Evolutionary conservation across 2,329 filamentous ascomycete species (phyloP), one percentile per base, ranked within the genome.

Genomic region (Drechmeria coniospora): DNA sequence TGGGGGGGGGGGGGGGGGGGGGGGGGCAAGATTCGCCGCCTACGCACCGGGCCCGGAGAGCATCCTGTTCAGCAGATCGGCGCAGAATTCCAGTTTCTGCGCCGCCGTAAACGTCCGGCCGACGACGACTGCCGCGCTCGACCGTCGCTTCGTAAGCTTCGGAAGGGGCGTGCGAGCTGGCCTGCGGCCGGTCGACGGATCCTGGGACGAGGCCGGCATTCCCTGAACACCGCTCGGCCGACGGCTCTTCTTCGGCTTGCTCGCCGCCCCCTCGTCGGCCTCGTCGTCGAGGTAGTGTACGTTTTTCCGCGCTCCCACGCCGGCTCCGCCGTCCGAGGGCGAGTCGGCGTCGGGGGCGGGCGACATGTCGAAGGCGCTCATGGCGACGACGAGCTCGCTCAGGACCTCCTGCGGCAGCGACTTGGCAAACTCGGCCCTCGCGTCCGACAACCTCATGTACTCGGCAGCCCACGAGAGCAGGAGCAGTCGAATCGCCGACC

Each of bases 391-490:
- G 5, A 76, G 57, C 45, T 74, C 70, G 35, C 66, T 71, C 6
- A 75, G 51, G 1, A 76, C 65, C 38, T 73, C 67, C 35, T 74
- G 65, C 0, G 71, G 70, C 3, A 76, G 56, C 0, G 67, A 68
- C 38, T 65, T 65, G 23, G 65, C 70, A 40, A 74, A 74, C 33
- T 69, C 65, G 7, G 62, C 56, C 12, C 67, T 57, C 2, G 59
- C 56, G 14, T 68, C 61, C 4, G 67, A 70, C 1, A 64, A 64
- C 23, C 65, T 54, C 52, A 74, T 70, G 38, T 74, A 74, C 45
- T 75, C 70, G 15, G 68, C 69, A 2, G 68, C 65, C 71, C 71
- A 76, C 8, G 57, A 61, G 3, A 74, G 51, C 10, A 76, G 57
- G 21, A 75, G 60, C 33, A 59, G 57, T 21, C 70, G 59, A 26